Evolutionary conservation across 2,329 filamentous ascomycete species (phyloP).

Genomic region (Fusarium nematophilum): DNA sequence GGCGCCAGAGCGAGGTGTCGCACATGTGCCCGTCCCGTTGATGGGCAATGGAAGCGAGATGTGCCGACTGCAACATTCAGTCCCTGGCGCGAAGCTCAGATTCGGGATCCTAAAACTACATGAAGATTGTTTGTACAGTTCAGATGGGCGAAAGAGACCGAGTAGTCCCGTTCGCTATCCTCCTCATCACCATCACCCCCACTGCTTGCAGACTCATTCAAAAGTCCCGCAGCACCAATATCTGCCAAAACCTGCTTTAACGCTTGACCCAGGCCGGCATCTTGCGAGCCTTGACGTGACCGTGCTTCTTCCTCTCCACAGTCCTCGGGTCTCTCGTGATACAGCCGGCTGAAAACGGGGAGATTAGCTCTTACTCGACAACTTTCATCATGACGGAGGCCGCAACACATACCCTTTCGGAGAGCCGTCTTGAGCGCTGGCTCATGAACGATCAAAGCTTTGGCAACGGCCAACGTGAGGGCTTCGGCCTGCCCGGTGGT

Average conservation of each 20-base stretch:
- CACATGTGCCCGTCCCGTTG: slow-evolving; percentile 3
- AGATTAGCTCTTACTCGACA: slow-evolving; percentile 54
- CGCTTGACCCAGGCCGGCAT: slow-evolving; percentile 98
- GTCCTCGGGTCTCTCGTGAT: slow-evolving; percentile 90
- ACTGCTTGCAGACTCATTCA: slow-evolving; percentile 26
- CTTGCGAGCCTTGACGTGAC: slow-evolving; percentile 96
- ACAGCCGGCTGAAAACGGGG: slow-evolving; percentile 77
- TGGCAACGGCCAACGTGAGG: slow-evolving; percentile 88
- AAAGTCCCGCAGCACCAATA: slow-evolving; percentile 23
- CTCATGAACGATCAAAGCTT: slow-evolving; percentile 90
- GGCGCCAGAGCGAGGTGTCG: slow-evolving; percentile 1
- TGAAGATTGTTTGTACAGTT: slow-evolving; percentile 43
- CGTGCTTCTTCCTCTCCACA: slow-evolving; percentile 98
- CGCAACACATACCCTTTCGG: slow-evolving; percentile 78
- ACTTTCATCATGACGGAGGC: slow-evolving; percentile 15
- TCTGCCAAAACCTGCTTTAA: slow-evolving; percentile 50
- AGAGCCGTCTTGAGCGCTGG: slow-evolving; percentile 89
- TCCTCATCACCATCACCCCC: slow-evolving; percentile 34
- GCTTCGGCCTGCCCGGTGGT: slow-evolving; percentile 96
- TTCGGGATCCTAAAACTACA: slow-evolving; percentile 44
- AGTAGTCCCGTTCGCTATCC: slow-evolving; percentile 24
- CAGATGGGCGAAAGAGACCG: slow-evolving; percentile 20
- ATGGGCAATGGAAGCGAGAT: slow-evolving; percentile 10
- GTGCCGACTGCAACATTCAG: slow-evolving; percentile 17
- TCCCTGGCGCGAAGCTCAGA: slow-evolving; percentile 25